Evolutionary conservation across 2,329 filamentous ascomycete genomes (phyloP).

Genomic region (Exophiala sp.): DNA sequence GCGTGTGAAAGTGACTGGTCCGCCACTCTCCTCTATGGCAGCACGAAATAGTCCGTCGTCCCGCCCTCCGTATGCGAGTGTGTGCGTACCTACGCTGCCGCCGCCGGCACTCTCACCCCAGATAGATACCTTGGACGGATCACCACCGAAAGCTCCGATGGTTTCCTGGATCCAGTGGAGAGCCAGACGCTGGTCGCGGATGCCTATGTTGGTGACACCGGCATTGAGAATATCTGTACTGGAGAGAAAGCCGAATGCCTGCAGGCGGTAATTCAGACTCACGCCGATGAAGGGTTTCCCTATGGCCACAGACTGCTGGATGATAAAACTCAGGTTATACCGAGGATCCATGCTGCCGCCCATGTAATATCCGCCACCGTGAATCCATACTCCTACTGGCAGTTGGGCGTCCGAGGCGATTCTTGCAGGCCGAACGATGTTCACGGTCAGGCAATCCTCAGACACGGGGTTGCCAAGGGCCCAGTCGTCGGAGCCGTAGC

Average conservation of each 20-base stretch:
- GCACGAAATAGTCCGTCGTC: conserved; percentile 51
- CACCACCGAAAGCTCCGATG: conserved; percentile 35
- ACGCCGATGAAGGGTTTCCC: conserved; percentile 51
- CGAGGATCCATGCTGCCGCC: conserved; percentile 49
- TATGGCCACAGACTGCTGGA: conserved; percentile 49
- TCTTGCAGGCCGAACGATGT: conserved; percentile 51
- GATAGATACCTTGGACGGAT: conserved; percentile 36
- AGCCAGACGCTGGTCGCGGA: conserved; percentile 38
- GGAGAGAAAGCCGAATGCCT: conserved; percentile 49
- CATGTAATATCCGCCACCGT: conserved; percentile 50
- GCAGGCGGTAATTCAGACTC: conserved; percentile 50
- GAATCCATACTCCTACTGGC: conserved; percentile 58
- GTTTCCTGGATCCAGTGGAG: conserved; percentile 39
- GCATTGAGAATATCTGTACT: conserved; percentile 30
- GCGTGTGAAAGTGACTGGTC: conserved; percentile 19
- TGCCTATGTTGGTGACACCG: conserved; percentile 51
- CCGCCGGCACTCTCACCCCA: conserved; percentile 37
- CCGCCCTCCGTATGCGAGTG: conserved; percentile 50
- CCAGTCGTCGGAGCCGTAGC: conserved; percentile 41
- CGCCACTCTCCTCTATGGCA: conserved; percentile 49
- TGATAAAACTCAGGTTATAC: conserved; percentile 59
- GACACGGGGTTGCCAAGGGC: conserved; percentile 37
- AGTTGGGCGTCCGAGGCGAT: conserved; percentile 37
- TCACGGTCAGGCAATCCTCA: conserved; percentile 41
- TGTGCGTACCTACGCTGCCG: conserved; percentile 38